Evolutionary conservation across 2,329 filamentous ascomycete genomes (phyloP), one percentile per base, ranked within the genome.

Genomic region (Botrytis squamosa): DNA sequence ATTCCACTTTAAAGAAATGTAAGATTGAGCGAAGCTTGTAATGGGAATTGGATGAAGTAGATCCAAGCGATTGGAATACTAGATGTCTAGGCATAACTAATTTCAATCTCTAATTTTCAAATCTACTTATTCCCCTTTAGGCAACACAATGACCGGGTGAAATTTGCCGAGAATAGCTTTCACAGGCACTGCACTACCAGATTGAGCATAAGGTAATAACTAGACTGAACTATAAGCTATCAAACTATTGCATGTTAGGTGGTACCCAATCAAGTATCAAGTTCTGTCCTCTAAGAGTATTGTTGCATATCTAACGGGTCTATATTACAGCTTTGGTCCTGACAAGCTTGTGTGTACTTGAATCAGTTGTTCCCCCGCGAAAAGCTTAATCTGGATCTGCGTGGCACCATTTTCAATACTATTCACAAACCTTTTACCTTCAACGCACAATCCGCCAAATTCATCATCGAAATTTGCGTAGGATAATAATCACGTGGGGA

Each of bases 371-470:
- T n/a, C 14, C n/a, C 14, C 25, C 6, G 52, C 14, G 1, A 55
- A 55, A 55, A 29, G n/a, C 52, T 55, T 55, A 55, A 55, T 29
- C n/a, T 25, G 25, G 25, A 3, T 16, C 25, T 55, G 1, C 0
- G 49, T n/a, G 12, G 25, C 8, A 4, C 25, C 5, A n/a, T n/a
- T 29, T 29, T 16, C 2, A 16, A 29, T 55, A 16, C 3, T 52
- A 7, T 29, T 0, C 3, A 55, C 0, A 55, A 5, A 16, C 9
- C 5, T 29, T 0, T 7, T 29, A 55, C 3, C 14, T 55, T 8
- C 52, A 29, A 29, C 29, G 0, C 2, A 18, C 52, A 29, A 55
- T 29, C 4, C 5, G 14, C n/a, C 14, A 8, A 8, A 3, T 29
- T 7, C 2, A 16, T 4, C 12, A 0, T 55, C 14, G 2, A 1